Evolutionary conservation across 768 basidiomycete species (phyloP).

Genomic region (Austroboletus festivus): DNA sequence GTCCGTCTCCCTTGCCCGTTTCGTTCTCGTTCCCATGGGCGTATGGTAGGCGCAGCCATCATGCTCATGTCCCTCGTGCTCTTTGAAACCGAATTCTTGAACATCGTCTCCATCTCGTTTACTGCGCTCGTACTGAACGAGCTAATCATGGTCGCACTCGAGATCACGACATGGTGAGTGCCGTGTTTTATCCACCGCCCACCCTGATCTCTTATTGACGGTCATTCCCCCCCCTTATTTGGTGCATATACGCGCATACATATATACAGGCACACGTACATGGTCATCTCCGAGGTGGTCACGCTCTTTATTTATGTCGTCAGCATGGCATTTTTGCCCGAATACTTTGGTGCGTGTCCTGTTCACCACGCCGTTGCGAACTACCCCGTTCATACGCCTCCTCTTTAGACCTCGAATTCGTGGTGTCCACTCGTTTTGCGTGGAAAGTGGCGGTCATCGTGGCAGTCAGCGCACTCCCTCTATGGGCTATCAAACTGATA

Average conservation of each 20-base stretch:
- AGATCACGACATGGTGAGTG: slow-evolving; percentile 92
- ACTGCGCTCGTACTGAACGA: slow-evolving; percentile 95
- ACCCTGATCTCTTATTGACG: background rate
- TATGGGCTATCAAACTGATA: slow-evolving; percentile 88
- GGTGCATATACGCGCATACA: no score
- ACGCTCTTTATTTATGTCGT: slow-evolving; percentile 86
- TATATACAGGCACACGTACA: slow-evolving; percentile 79
- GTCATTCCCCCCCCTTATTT: no score
- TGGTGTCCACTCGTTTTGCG: slow-evolving; percentile 80
- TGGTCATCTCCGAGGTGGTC: slow-evolving; percentile 88
- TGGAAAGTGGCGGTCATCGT: slow-evolving; percentile 97
- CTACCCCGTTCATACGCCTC: background rate
- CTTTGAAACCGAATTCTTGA: slow-evolving; percentile 96
- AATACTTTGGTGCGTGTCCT: slow-evolving; percentile 84
- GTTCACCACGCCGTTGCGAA: background rate
- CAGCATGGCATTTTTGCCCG: slow-evolving; percentile 91
- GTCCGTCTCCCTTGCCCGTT: slow-evolving; percentile 6
- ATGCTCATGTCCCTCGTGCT: slow-evolving; percentile 97
- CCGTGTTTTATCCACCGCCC: background rate
- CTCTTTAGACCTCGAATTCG: slow-evolving; percentile 81
- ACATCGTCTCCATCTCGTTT: slow-evolving; percentile 98
- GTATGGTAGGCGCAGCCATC: slow-evolving; percentile 80
- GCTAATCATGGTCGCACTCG: slow-evolving; percentile 97
- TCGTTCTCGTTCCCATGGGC: background rate
- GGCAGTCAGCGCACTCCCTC: slow-evolving; percentile 86